These are phyloP conservation scores for Crithidia brevicula DNA, from an alignment of 208 protist genomes.

Conservation along the genomic window DNA sequence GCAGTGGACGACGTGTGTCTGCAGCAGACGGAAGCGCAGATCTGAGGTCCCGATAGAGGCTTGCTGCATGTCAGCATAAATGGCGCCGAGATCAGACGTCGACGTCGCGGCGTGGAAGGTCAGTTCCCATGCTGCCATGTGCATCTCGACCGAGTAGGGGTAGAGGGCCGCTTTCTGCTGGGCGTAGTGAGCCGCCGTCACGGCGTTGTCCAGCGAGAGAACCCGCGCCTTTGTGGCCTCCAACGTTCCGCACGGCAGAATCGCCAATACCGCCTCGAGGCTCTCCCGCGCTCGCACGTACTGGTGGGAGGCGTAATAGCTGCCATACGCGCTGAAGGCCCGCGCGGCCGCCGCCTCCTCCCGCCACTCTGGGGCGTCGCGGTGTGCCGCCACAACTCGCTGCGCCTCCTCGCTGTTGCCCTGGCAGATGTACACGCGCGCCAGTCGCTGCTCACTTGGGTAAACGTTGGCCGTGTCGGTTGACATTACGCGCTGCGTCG, in stretches of 20 bases:
- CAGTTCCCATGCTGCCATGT: conserved; percentile 49
- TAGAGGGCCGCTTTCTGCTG: conserved; percentile 32
- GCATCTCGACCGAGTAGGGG: conserved; percentile 43
- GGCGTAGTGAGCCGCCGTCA: conserved; percentile 35
- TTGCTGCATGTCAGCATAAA: conserved; percentile 33
- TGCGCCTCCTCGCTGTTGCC: conserved; percentile 37
- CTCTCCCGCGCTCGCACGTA: conserved; percentile 44
- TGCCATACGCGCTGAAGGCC: conserved; percentile 45
- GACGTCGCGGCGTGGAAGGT: conserved; percentile 47
- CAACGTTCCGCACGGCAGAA: conserved; percentile 57
- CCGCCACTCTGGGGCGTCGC: conserved; percentile 27
- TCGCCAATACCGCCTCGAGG: conserved; percentile 42
- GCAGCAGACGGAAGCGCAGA: conserved; percentile 48
- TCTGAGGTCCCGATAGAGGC: conserved; percentile 29
- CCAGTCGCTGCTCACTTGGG: conserved; percentile 40
- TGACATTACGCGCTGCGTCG: conserved; percentile 46
- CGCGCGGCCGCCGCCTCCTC: conserved; percentile 42
- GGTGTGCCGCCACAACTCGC: conserved; percentile 32
- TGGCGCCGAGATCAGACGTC: conserved; percentile 30
- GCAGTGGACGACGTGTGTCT: conserved; percentile 28
- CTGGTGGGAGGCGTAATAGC: conserved; percentile 46
- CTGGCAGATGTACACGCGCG: conserved; percentile 41
- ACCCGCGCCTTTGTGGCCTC: conserved; percentile 62
- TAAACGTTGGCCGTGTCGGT: conserved; percentile 38
- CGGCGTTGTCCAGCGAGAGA: conserved; percentile 39